Base-by-base conservation (phyloP, 1,284 basidiomycete genomes). In the Grifola frondosa region DNA sequence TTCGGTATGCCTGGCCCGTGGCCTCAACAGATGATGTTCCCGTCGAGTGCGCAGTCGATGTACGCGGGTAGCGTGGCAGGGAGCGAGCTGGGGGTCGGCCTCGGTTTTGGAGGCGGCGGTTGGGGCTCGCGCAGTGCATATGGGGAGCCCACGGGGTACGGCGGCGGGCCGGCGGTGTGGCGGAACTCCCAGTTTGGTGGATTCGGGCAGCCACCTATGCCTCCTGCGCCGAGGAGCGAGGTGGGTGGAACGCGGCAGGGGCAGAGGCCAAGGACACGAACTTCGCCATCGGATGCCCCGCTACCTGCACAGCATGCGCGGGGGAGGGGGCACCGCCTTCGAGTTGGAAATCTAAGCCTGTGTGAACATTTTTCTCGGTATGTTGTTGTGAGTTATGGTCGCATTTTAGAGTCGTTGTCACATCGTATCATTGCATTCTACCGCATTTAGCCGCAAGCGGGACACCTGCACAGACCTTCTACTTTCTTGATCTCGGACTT, bases 61-160 rank as follows among this genome's bases (percentile, higher is more conserved):
- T 87, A 82, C 57, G 77, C 74, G 10, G 71, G 72, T 5, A 65
- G 62, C 46, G 58, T 67, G 40, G 73, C 69, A 13, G 72, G 70
- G 47, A 82, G 77, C 60, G 81, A 81, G 43, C 74, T 75, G 41
- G 79, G 78, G 17, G 68, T 64, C 38, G 29, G 13, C 17, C 12
- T 33, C 26, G 61, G 64, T 31, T 64, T 65, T 13, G 53, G 59
- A 19, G 58, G 61, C 7, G 65, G 58, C 13, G 68, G 75, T n/a
- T 83, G 83, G 81, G 75, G 69, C 40, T 73, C 78, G 8, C 70
- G 71, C 48, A 88, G 84, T 54, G 78, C 75, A 39, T 87, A 86
- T 53, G 87, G 84, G 11, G 83, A 52, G 42, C 51, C 52, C 32
- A 47, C 47, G 13, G 81, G 45, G 58, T 72, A 16, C 79, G 78